Evolutionary conservation across 148 eudicot species (phyloP).

Genomic region (Agrostemma githago): DNA sequence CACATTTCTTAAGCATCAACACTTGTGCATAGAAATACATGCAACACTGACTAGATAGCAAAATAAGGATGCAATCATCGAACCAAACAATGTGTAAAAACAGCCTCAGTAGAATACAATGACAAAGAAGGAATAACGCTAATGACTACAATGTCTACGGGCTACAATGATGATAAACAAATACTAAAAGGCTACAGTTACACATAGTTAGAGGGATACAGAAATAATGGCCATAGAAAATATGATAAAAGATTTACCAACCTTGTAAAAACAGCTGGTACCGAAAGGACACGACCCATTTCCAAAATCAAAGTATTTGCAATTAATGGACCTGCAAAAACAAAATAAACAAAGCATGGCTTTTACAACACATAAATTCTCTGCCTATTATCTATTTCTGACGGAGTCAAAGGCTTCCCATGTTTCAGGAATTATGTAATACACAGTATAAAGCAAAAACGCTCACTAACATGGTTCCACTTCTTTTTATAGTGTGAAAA

Average conservation of each 20-base stretch:
- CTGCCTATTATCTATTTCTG: not conserved
- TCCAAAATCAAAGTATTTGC: slow-evolving; percentile 97
- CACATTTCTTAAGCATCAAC: not conserved
- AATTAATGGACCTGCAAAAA: slow-evolving; percentile 82
- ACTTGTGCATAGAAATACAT: not conserved
- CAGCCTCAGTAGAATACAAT: not conserved
- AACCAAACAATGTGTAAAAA: not conserved
- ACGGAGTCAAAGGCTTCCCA: not conserved
- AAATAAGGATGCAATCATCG: not conserved
- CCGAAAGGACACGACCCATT: slow-evolving; percentile 90
- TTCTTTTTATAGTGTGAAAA: not conserved
- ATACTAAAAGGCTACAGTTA: not conserved
- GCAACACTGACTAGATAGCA: not conserved
- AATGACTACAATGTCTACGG: not conserved
- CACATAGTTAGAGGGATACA: not conserved
- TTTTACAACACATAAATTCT: not conserved
- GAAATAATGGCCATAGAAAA: not conserved
- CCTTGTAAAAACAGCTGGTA: slow-evolving; percentile 95
- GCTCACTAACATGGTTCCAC: not conserved
- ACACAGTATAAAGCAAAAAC: not conserved
- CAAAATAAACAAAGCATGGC: not conserved
- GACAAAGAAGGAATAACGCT: not conserved
- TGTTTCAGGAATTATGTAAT: not conserved
- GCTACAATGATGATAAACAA: not conserved
- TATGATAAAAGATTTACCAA: slow-evolving; percentile 7